Conservation (phyloP, 257 asterid genomes). For the Nicotiana benthamiana region DNA sequence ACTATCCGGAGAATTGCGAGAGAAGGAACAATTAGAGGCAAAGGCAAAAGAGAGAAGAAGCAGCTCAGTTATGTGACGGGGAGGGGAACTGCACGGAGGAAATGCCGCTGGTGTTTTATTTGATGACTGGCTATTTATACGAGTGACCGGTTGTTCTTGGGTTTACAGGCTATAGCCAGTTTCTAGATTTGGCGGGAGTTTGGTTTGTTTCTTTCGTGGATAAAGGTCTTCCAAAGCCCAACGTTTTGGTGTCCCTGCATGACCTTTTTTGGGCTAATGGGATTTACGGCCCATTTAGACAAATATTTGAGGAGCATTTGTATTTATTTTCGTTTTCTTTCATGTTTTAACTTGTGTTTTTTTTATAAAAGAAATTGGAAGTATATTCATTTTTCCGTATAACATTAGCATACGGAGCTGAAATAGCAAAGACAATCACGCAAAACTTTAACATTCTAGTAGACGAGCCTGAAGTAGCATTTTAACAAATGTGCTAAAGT, state of each 20-base stretch:
- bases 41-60: not conserved
- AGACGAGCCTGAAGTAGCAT: too few relatives aligned
- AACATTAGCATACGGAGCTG: too few relatives aligned
- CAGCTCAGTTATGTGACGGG: not conserved
- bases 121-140: not conserved
- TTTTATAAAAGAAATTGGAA: too few relatives aligned
- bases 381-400: too few relatives aligned
- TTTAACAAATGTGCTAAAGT: too few relatives aligned
- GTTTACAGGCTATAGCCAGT: slow-evolving; percentile 16
- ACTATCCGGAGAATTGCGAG: slow-evolving; percentile 1
- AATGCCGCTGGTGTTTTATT: not conserved
- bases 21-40: not conserved
- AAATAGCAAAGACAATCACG: too few relatives aligned
- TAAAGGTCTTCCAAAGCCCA: not conserved
- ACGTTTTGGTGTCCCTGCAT: too few relatives aligned
- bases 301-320: not conserved
- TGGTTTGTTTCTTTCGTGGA: not conserved
- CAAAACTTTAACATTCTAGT: too few relatives aligned
- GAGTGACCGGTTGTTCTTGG: slow-evolving; percentile 4
- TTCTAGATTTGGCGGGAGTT: slow-evolving; percentile 31
- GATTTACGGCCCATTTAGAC: not conserved
- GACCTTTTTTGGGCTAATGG: too few relatives aligned
- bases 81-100: not conserved
- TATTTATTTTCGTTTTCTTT: too few relatives aligned
- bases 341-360: too few relatives aligned